Evolutionary conservation across 2,329 filamentous ascomycete genomes (phyloP).

Genomic region (Chaetomium strumarium): DNA sequence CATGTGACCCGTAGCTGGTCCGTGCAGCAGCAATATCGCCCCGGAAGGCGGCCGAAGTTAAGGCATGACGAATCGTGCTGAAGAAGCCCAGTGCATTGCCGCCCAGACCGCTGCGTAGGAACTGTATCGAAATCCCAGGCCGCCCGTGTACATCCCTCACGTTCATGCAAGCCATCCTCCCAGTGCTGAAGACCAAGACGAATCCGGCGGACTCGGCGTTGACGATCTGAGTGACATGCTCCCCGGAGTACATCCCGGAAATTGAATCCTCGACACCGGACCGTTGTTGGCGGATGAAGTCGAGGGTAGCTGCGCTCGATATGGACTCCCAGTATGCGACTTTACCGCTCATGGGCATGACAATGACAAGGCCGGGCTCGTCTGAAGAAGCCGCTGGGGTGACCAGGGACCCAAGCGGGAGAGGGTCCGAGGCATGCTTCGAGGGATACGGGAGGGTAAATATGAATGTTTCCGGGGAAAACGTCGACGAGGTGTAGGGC

Average conservation of each 20-base stretch:
- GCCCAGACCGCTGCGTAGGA: conserved; percentile 59
- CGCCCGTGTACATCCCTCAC: conserved; percentile 83
- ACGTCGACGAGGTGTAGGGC: conserved; percentile 69
- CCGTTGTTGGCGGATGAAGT: conserved; percentile 74
- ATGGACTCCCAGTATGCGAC: conserved; percentile 95
- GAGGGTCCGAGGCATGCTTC: conserved; percentile 58
- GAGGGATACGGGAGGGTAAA: conserved; percentile 73
- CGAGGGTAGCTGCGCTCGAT: conserved; percentile 77
- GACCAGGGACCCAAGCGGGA: conserved; percentile 79
- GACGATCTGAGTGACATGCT: conserved; percentile 69
- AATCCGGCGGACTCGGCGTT: conserved; percentile 84
- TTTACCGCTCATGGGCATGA: conserved; percentile 77
- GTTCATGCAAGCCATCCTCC: conserved; percentile 78
- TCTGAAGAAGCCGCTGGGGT: conserved; percentile 70
- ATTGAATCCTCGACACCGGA: conserved; percentile 72
- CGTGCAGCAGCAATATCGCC: conserved; percentile 77
- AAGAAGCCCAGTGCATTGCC: conserved; percentile 62
- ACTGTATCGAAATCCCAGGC: conserved; percentile 70
- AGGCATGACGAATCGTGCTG: conserved; percentile 70
- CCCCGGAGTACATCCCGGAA: conserved; percentile 68
- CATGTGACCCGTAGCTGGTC: conserved; percentile 62
- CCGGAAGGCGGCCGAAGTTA: conserved; percentile 63
- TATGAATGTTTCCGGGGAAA: conserved; percentile 69
- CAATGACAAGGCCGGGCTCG: conserved; percentile 78
- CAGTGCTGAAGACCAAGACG: conserved; percentile 76